A percentile compares a stretch with the other conserved stretches of the same genome.
These are phyloP conservation scores for Micromonas pusilla DNA, from an alignment of 139 green algal genomes.

Conservation along the genomic window DNA sequence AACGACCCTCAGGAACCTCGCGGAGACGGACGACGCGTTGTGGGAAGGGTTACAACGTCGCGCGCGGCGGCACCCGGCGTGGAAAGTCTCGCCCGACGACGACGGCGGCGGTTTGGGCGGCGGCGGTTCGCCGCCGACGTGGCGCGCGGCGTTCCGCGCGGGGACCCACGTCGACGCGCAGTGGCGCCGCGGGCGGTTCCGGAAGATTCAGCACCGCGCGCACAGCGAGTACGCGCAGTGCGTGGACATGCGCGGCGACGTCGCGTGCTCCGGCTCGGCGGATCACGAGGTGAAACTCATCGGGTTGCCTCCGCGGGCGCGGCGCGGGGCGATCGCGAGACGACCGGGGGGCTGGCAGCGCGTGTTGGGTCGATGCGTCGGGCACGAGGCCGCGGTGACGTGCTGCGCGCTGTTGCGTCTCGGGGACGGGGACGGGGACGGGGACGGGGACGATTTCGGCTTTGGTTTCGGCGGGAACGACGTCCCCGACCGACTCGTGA, in stretches of 20 bases:
- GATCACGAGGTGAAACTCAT: not conserved
- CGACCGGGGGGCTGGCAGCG: not conserved
- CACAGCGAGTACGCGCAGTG: not conserved
- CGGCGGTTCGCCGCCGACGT: not conserved
- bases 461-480: too few relatives aligned
- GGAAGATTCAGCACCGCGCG: not conserved
- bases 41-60: not conserved
- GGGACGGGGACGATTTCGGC: not conserved
- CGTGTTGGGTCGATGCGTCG: not conserved
- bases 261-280: not conserved
- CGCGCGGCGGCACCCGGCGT: not conserved
- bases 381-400: not conserved
- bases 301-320: not conserved
- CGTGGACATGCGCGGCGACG: not conserved
- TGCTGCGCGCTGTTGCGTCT: not conserved
- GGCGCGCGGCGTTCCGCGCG: not conserved
- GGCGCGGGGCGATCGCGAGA: not conserved
- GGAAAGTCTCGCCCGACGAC: too few relatives aligned
- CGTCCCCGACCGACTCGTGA: too few relatives aligned
- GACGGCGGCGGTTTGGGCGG: too few relatives aligned
- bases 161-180: not conserved
- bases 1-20: not conserved
- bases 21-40: not conserved
- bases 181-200: not conserved
- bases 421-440: too few relatives aligned